Evolutionary conservation across 371 early-diverging fungal genomes (phyloP).

Genomic region (Rhizomucor miehei): DNA sequence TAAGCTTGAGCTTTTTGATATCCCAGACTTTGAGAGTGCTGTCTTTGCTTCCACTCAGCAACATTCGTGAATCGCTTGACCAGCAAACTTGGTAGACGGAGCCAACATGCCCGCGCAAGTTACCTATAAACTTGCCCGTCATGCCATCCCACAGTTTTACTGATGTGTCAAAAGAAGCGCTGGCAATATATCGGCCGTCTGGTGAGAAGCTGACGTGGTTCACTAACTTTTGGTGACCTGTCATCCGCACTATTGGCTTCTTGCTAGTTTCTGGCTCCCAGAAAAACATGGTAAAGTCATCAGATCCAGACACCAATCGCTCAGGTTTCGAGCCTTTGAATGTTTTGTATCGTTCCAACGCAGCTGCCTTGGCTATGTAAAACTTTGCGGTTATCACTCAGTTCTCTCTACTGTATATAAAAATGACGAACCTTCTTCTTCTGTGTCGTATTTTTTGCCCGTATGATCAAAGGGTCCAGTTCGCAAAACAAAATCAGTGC

Average conservation of each 20-base stretch:
- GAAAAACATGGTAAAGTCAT: slow-evolving; percentile 95
- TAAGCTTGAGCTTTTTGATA: slow-evolving; percentile 80
- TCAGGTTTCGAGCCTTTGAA: slow-evolving; percentile 71
- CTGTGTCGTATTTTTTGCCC: slow-evolving; percentile 52
- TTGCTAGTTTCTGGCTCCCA: slow-evolving; percentile 87
- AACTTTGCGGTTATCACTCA: background rate
- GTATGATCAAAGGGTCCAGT: slow-evolving; percentile 92
- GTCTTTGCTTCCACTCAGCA: slow-evolving; percentile 91
- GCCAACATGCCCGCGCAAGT: slow-evolving; percentile 92
- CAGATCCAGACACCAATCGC: slow-evolving; percentile 89
- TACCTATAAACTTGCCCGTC: slow-evolving; percentile 91
- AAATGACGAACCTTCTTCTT: slow-evolving; percentile 54
- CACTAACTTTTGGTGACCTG: slow-evolving; percentile 96
- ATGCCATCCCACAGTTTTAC: slow-evolving; percentile 97
- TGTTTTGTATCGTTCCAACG: slow-evolving; percentile 76
- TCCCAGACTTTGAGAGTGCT: slow-evolving; percentile 95
- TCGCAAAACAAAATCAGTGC: slow-evolving; percentile 86
- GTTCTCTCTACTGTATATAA: background rate
- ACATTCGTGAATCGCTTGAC: slow-evolving; percentile 89
- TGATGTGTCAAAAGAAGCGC: slow-evolving; percentile 97
- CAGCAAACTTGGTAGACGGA: slow-evolving; percentile 94
- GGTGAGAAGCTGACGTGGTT: slow-evolving; percentile 94
- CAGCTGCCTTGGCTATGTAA: slow-evolving; percentile 60
- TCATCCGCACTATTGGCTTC: slow-evolving; percentile 88
- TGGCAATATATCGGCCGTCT: slow-evolving; percentile 89